Evolutionary conservation across 495 filamentous ascomycete species (phyloP), one percentile per base, ranked within the genome.

Genomic region (Cudoniella acicularis): DNA sequence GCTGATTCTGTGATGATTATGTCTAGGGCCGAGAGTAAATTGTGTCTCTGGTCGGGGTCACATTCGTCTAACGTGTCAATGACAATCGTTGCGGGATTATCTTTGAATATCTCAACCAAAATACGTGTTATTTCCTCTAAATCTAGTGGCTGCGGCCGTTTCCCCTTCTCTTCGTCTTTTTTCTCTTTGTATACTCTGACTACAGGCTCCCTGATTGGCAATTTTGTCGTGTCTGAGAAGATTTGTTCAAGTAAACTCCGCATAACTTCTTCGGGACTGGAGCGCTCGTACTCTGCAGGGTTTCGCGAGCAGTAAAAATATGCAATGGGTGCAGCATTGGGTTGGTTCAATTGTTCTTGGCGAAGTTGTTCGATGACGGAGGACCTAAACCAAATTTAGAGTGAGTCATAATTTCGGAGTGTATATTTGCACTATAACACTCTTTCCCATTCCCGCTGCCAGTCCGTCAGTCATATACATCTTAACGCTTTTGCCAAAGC

Each of bases 11-110:
- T 4, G 13, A 36, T 36, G 30, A 36, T 36, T 2, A 10, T 40
- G 6, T 72, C 53, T 6, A 76, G 50, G 0, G 60, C 67, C 21
- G 70, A 51, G 11, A 76, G 64, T 18, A 79, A 41, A 2, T 65
- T 27, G 10, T 60, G 54, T 10, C 73, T 67, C 2, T 56, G 62
- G 11, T 61, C 49, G 0, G 64, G 45, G 46, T 78, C 61, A 45
- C 70, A 74, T 57, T 81, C 77, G 56, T 79, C 75, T 9, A 79
- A 52, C 22, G 77, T 76, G 62, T 79, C 77, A 8, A 79, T 71
- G 2, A 79, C 57, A 3, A 79, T 69, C 0, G 67, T 76, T 2
- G 70, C 58, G 1, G 64, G 60, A 48, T 69, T 57, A 3, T 61
- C 11, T 25, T 45, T 40, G 20, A 47, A 13, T 47, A 47, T 17